Conservation (phyloP, 176 grass and related monocot genomes). For the Aegilops sharonensis region DNA sequence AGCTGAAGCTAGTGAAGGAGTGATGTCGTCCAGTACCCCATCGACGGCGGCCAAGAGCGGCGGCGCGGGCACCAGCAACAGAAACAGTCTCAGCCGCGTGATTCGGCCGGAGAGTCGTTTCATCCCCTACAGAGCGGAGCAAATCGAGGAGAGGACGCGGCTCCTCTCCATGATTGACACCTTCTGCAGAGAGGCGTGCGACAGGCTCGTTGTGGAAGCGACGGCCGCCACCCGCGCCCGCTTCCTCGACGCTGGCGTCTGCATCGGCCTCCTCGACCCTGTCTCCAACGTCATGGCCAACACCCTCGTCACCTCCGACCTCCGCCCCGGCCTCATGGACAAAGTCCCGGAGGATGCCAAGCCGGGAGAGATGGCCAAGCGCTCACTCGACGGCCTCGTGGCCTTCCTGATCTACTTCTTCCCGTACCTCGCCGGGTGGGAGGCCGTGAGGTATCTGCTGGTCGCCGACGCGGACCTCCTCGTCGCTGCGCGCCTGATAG, state of each 20-base stretch:
- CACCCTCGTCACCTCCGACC: neutral
- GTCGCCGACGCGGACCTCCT: constrained; percentile 23
- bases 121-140: neutral
- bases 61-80: too few species aligned
- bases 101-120: neutral
- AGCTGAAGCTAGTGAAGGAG: neutral
- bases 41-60: constrained; percentile 5
- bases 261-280: constrained; percentile 30
- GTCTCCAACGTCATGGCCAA: constrained; percentile 33
- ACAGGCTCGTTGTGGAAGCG: neutral
- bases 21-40: neutral
- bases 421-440: constrained; percentile 27
- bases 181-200: neutral
- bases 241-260: constrained; percentile 24
- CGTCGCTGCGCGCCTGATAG: neutral
- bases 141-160: neutral
- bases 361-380: neutral
- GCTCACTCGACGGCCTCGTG: neutral
- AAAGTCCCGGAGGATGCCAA: neutral
- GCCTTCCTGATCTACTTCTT: constrained; percentile 35
- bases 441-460: constrained; percentile 31
- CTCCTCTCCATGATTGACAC: constrained; percentile 32
- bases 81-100: neutral
- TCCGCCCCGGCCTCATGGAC: neutral
- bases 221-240: neutral